These are phyloP conservation scores for Phellopilus nigrolimitatus DNA, from an alignment of 1,284 basidiomycete species.

Conservation along the genomic window DNA sequence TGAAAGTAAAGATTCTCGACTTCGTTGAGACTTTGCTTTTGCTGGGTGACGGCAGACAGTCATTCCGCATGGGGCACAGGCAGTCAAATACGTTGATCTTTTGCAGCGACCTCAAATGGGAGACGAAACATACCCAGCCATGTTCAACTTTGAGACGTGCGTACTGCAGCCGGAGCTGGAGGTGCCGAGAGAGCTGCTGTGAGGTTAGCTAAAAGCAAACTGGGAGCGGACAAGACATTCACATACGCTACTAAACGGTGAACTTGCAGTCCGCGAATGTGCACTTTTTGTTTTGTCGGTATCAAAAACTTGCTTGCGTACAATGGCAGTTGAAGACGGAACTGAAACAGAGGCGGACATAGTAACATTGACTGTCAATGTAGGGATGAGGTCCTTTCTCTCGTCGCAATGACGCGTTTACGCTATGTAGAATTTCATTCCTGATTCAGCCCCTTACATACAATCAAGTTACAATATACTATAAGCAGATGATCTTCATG, in stretches of 20 bases:
- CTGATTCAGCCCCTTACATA: no score
- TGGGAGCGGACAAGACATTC: background rate
- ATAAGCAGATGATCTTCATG: no score
- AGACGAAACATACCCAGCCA: conserved; percentile 66
- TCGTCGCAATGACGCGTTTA: no score
- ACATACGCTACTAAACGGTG: background rate
- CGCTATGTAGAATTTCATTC: no score
- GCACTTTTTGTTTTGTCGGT: background rate
- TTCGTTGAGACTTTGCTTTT: conserved; percentile 70
- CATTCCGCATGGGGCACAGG: background rate
- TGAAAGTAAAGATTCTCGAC: conserved; percentile 77
- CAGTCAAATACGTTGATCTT: conserved; percentile 17
- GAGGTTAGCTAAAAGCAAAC: background rate
- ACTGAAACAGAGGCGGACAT: no score
- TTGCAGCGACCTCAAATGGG: background rate
- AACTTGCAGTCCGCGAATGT: background rate
- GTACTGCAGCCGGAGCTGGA: conserved; percentile 73
- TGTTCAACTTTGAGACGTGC: conserved; percentile 74
- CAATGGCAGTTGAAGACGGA: background rate
- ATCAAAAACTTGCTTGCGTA: background rate
- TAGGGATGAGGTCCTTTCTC: no score
- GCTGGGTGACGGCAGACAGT: conserved; percentile 34
- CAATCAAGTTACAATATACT: no score
- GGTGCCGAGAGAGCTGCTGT: conserved; percentile 58
- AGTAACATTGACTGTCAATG: no score